Evolutionary conservation across 345 rosid species (phyloP).

Genomic region (Salix udensis): DNA sequence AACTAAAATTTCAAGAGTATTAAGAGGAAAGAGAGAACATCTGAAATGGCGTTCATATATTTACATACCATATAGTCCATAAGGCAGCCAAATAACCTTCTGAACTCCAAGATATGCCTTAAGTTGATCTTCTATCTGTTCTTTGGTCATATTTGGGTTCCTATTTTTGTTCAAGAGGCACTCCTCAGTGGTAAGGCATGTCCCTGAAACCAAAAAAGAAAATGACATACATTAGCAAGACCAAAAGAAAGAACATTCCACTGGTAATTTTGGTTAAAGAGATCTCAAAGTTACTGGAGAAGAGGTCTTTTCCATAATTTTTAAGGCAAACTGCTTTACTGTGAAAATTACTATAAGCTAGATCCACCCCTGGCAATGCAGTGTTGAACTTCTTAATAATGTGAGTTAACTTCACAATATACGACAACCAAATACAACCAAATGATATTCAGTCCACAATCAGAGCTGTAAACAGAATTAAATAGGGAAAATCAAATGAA

Average conservation of each 20-base stretch:
- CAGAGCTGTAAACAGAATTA: not conserved
- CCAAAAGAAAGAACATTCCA: not conserved
- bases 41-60: not conserved
- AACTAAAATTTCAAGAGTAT: not conserved
- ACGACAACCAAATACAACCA: not conserved
- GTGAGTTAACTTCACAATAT: not conserved
- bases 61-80: constrained; percentile 68
- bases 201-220: constrained; percentile 43
- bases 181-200: constrained; percentile 90
- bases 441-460: not conserved
- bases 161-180: constrained; percentile 87
- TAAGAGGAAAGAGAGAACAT: not conserved
- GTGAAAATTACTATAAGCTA: no score
- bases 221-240: not conserved
- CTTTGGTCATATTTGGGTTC: constrained; percentile 67
- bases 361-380: not conserved
- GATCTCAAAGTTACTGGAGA: not conserved
- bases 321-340: not conserved
- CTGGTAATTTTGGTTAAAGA: not conserved
- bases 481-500: not conserved
- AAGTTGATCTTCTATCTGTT: constrained; percentile 75
- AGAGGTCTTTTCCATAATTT: not conserved
- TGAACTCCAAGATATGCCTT: constrained; percentile 66
- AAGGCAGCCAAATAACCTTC: constrained; percentile 79
- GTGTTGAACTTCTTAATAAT: not conserved